Base-by-base conservation (phyloP, 805 yeast genomes). In the Lipomyces kockii region DNA sequence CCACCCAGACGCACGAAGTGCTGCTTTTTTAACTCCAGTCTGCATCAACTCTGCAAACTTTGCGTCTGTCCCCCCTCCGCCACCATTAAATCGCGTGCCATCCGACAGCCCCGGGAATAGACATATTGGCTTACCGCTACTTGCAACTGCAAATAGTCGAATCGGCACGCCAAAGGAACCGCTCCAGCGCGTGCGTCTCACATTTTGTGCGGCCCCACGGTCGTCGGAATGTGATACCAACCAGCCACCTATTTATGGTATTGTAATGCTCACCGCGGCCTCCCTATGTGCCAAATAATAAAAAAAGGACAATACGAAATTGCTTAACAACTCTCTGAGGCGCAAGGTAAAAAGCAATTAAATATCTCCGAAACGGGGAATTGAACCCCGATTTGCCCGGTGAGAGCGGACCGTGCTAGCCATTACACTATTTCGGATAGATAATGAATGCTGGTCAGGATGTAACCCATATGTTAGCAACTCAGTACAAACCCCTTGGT, bases 361-460 rank as follows among this genome's bases (percentile, higher is more conserved):
- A 58, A 17, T 17, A 37, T 3, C 64, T 61, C 64, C 64, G 64
- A 61, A 61, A 61, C 64, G 57, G 64, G 64, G 64, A 61, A 61
- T 61, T 61, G 64, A 61, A 61, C 64, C 64, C 64, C 57, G 64
- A 61, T 61, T 61, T 61, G 64, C 64, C 64, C 64, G 64, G 64
- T 61, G 64, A 61, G 64, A 61, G 64, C 64, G 64, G 64, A 61
- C 64, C 64, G 64, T 61, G 64, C 64, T 61, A 61, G 43, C 64
- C 64, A 61, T 61, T 58, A 61, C 66, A 62, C 67, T 61, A 56
- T 59, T 54, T 64, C 67, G 60, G 61, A 57, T 52, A 25, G 27
- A 25, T 25, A 2, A 25, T 25, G n/a, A n/a, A n/a, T n/a, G n/a
- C n/a, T n/a, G n/a, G n/a, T n/a, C n/a, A n/a, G n/a, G n/a, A n/a